Evolutionary conservation across 331 rosid genomes (phyloP).

Genomic region (Spiraea crenata): DNA sequence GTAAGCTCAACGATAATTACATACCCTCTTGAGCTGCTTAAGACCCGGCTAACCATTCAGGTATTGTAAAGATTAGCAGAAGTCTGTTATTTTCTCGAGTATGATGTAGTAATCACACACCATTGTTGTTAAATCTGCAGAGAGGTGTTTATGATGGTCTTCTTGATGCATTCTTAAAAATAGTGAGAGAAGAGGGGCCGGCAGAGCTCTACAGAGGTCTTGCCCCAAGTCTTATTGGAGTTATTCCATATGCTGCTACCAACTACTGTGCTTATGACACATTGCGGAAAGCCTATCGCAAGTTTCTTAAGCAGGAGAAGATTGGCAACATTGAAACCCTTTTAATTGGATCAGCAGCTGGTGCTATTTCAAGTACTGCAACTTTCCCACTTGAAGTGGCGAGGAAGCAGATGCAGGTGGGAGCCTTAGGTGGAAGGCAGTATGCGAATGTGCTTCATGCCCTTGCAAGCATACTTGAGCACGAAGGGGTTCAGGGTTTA

Average conservation of each 20-base stretch:
- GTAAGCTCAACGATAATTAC: constrained; percentile 89
- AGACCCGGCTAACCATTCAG: constrained; percentile 93
- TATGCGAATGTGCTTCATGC: constrained; percentile 83
- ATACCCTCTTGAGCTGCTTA: constrained; percentile 92
- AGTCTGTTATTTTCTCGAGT: constrained; percentile 1
- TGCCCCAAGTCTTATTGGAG: constrained; percentile 88
- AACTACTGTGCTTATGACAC: constrained; percentile 91
- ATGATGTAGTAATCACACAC: constrained; percentile 1
- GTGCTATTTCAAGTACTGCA: constrained; percentile 86
- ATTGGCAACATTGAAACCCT: constrained; percentile 94
- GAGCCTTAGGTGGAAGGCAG: constrained; percentile 82
- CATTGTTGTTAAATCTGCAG: constrained; percentile 44
- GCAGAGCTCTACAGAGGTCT: constrained; percentile 91
- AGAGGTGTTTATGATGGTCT: constrained; percentile 74
- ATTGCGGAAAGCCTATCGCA: constrained; percentile 67
- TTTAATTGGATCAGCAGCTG: constrained; percentile 90
- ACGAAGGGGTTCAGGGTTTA: constrained; percentile 78
- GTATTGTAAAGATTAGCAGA: constrained; percentile 30
- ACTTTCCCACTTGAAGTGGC: constrained; percentile 98
- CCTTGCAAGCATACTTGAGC: constrained; percentile 79
- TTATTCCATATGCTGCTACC: constrained; percentile 88
- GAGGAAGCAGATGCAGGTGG: constrained; percentile 99
- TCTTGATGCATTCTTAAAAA: constrained; percentile 80
- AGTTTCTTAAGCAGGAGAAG: constrained; percentile 66
- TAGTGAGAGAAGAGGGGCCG: constrained; percentile 80